phyloP scores from a whole-genome alignment of 495 filamentous ascomycete species.

The Bathelium albidoporum region DNA sequence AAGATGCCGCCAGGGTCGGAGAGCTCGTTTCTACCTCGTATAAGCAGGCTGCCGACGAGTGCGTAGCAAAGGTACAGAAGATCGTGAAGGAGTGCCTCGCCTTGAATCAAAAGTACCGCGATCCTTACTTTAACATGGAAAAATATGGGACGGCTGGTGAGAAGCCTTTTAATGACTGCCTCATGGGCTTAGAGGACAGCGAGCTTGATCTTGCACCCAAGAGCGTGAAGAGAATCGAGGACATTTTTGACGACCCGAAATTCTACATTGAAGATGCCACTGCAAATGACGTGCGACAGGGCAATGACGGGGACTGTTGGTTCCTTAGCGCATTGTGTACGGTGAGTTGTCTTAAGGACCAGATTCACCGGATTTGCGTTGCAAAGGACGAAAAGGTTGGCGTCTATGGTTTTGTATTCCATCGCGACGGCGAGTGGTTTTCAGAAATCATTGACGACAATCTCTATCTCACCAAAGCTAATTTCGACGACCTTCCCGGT shows the following conservation, averaged over 20 bases:
- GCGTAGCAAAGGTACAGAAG: conserved; percentile 63
- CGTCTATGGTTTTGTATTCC: conserved; percentile 91
- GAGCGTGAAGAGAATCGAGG: conserved; percentile 37
- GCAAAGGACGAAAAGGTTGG: conserved; percentile 67
- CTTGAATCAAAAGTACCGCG: conserved; percentile 82
- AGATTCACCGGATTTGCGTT: conserved; percentile 81
- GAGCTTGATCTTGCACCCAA: conserved; percentile 17
- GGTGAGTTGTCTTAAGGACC: conserved; percentile 64
- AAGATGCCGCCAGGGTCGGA: conserved; percentile 24
- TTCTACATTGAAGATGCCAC: conserved; percentile 78
- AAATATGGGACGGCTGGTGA: conserved; percentile 50
- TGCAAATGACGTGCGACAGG: conserved; percentile 73
- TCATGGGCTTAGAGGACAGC: conserved; percentile 23
- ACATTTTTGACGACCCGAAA: conserved; percentile 78
- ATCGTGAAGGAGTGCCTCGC: conserved; percentile 75
- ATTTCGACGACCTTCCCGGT: conserved; percentile 56
- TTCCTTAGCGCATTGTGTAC: conserved; percentile 79
- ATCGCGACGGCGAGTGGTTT: conserved; percentile 88
- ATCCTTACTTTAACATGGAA: conserved; percentile 83
- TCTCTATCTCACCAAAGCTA: conserved; percentile 69
- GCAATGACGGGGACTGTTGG: conserved; percentile 83
- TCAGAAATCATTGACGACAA: conserved; percentile 83
- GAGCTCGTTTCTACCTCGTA: conserved; percentile 31
- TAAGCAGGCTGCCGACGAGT: conserved; percentile 59
- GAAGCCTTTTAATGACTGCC: conserved; percentile 48